Base-by-base conservation (phyloP, 1,284 basidiomycete species). In the Ustilago cynodontis region DNA sequence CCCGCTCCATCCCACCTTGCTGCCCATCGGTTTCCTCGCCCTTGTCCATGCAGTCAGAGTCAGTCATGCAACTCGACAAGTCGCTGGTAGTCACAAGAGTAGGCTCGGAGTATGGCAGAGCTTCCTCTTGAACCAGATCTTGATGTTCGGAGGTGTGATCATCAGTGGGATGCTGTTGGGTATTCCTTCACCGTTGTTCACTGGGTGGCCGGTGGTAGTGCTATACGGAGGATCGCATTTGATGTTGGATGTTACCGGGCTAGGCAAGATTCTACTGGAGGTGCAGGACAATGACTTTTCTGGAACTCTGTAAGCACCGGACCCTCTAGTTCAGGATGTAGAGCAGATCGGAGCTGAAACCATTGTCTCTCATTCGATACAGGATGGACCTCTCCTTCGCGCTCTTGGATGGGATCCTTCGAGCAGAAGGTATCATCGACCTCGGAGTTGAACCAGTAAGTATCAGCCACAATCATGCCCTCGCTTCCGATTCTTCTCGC, bases 351-450 rank as follows among this genome's bases (percentile, higher is more conserved):
- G 7, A 49, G 26, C 41, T 55, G 43, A 55, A 22, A 22, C 11
- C 13, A 24, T 24, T 26, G 20, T n/a, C n/a, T 16, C 2, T n/a
- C 11, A 14, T 33, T 5, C 16, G 24, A 7, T 33, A 22, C 22
- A 70, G 66, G 9, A 59, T 79, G 59, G 80, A 83, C 35, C 55
- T 81, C 47, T 26, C 60, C 2, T 74, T 81, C 29, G 62, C 73
- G 2, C 45, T 65, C 0, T 63, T 83, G 8, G 82, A 83, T 47
- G 79, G 77, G 35, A 22, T 81, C 31, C 74, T 77, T 33, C 69
- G 82, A 47, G 59, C 77, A 18, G 82, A 83, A 49, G 82, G 77
- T 22, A 78, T 83, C 59, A 72, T 71, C 28, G 62, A 65, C 20
- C 65, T 81, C 13, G 80, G 80, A 20, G 60, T 81, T 22, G 65